Evolutionary conservation across 2,329 filamentous ascomycete species (phyloP), one percentile per base, ranked within the genome.

Genomic region (Trichoderma citrinoviride): DNA sequence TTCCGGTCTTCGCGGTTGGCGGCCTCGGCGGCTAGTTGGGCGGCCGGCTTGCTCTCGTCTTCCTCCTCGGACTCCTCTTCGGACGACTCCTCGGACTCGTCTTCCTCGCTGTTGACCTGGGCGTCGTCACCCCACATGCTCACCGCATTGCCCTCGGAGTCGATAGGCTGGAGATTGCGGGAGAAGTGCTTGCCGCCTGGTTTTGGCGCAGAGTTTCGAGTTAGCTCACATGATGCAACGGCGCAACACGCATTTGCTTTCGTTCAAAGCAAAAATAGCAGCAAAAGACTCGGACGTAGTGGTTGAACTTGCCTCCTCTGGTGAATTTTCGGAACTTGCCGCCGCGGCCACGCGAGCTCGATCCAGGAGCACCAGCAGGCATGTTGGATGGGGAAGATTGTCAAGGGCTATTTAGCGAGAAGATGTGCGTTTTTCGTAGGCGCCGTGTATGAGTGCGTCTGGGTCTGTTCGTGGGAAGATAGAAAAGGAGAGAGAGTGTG

Each of bases 101-200:
- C 82, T 19, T 80, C 82, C 40, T 84, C 80, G 58, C 83, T 80
- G 58, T 78, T 74, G 43, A 77, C 76, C 62, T 79, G 71, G 54
- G 79, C 78, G 37, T 86, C 79, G 75, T 88, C 86, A 75, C 85
- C 88, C 91, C 94, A 97, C 85, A 97, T 94, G 82, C 90, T 89
- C 68, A 94, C 83, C 71, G 92, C 88, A 74, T 95, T 95, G 71
- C 94, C 95, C 74, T 98, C 91, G 71, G 88, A 89, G 74, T 97
- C 93, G 73, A 95, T 81, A 21, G 93, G 93, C 77, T 91, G 89
- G 53, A 98, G 87, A 77, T 97, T 89, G 70, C 92, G 90, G 70
- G 93, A 97, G 81, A 96, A 99, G 75, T 96, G 90, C 80, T 97
- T 97, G 74, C 95, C 95, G 68, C 93, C 93, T 97, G 69, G n/a